phyloP scores from a whole-genome alignment of 257 asterid species.

The Solanum verrucosum region DNA sequence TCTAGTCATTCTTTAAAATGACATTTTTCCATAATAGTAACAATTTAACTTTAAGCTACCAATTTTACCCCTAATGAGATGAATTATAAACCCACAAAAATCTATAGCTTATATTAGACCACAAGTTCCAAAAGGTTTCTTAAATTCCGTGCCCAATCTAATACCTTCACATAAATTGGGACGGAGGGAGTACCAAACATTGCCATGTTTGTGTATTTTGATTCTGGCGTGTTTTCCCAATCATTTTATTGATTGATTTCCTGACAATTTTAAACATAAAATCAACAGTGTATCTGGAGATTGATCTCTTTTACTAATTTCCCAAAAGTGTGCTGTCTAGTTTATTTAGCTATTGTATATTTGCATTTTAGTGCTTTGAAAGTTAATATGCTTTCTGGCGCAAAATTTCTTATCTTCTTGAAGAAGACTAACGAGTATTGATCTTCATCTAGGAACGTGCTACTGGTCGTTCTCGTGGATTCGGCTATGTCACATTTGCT shows the following conservation, averaged over 20 bases:
- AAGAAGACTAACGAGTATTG: not conserved
- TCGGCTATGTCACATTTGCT: constrained; percentile 92
- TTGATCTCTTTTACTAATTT: not conserved
- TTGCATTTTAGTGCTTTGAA: not conserved
- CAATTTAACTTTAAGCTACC: not conserved
- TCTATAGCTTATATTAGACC: not conserved
- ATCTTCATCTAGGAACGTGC: constrained; percentile 63
- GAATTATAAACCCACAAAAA: not conserved
- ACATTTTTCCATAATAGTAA: not conserved
- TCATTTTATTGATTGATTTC: not conserved
- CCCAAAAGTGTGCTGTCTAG: not conserved
- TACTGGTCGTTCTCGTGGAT: constrained; percentile 96
- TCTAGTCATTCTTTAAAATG: not conserved
- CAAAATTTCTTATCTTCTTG: not conserved
- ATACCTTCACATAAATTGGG: not conserved
- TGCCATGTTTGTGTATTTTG: not conserved
- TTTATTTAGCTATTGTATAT: not conserved
- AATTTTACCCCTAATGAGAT: not conserved
- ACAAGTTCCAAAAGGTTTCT: not conserved
- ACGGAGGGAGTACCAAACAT: not conserved
- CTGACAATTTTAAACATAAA: not conserved
- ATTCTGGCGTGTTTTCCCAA: not conserved
- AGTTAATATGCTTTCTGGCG: not conserved
- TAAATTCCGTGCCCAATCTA: not conserved
- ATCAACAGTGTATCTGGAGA: not conserved